phyloP scores from a whole-genome alignment of 2,329 filamentous ascomycete species.

The Coniochaeta prunicola region DNA sequence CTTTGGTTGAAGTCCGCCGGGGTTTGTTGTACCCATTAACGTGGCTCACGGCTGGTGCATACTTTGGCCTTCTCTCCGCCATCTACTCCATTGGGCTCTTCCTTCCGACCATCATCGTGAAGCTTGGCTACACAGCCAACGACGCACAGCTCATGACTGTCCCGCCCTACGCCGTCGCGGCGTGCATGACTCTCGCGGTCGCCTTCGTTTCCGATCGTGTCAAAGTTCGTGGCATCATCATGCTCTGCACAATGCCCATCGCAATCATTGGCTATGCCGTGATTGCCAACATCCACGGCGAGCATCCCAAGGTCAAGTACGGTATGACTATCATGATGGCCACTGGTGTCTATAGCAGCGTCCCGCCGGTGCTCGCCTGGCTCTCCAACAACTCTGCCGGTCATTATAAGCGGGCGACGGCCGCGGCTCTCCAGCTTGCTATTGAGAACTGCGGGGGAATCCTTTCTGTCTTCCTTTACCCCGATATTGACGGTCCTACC shows the following conservation, averaged over 20 bases:
- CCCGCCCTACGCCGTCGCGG: constrained; percentile 55
- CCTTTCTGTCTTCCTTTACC: constrained; percentile 55
- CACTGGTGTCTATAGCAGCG: constrained; percentile 54
- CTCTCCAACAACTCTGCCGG: constrained; percentile 61
- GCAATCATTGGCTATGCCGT: constrained; percentile 61
- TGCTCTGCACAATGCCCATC: constrained; percentile 56
- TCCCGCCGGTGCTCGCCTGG: constrained; percentile 58
- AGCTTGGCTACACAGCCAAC: constrained; percentile 46
- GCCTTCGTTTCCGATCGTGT: constrained; percentile 53
- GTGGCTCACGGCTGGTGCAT: constrained; percentile 56
- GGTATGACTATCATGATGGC: constrained; percentile 64
- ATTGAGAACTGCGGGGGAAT: constrained; percentile 63
- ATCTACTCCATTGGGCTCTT: constrained; percentile 60
- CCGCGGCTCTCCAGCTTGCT: constrained; percentile 55
- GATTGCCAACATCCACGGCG: constrained; percentile 46
- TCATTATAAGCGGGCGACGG: constrained; percentile 64
- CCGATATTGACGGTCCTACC: constrained; percentile 43
- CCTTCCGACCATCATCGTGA: constrained; percentile 56
- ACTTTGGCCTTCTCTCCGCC: constrained; percentile 51
- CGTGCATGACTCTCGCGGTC: constrained; percentile 46
- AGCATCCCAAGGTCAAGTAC: constrained; percentile 42
- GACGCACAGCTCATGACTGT: constrained; percentile 56
- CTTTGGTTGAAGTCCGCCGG: constrained; percentile 54
- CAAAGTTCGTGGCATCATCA: constrained; percentile 50
- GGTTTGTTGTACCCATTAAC: constrained; percentile 52